Base-by-base conservation (phyloP, 1,284 basidiomycete genomes). In the Boletellus deceptivus region DNA sequence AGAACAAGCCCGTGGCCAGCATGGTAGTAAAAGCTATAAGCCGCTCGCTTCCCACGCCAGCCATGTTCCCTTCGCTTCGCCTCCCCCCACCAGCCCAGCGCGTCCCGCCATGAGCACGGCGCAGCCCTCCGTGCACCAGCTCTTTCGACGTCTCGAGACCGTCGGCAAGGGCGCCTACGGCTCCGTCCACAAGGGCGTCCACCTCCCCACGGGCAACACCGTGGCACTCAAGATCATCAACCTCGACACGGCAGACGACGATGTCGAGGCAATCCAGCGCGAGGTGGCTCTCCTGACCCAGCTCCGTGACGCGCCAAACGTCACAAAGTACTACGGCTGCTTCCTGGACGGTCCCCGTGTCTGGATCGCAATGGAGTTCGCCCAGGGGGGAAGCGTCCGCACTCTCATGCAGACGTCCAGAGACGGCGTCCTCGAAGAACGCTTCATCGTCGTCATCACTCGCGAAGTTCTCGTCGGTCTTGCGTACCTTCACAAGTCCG, bases 341-440 rank as follows among this genome's bases (percentile, higher is more conserved):
- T 89, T 91, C 73, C 82, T 98, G 65, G 90, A 96, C 66, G 94
- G 94, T 0, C 90, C 93, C 24, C 89, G 92, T 46, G 90, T 99
- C 6, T 99, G 97, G 94, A 99, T 99, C 59, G 93, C 91, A 36
- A 99, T 99, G 97, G 97, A 99, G 70, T 89, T 89, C 65, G 97
- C 97, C 6, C 87, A 93, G 57, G 97, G 96, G 4, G 97, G 97
- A 9, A 97, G 93, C 64, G 92, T 98, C 10, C 79, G 93, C 43
- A 93, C 93, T 0, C 76, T 99, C 58, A 89, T 89, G 84, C 84
- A 83, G 61, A 82, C 93, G 46, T 91, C 86, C 46, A 89, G 86
- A 60, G 86, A 89, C 33, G 87, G 88, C 6, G 80, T 84, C 46
- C 72, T 99, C 39, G 92, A 96, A 65, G 97, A 99, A 73, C 84